These are phyloP conservation scores for Aureobasidium uvarum DNA, from an alignment of 2,329 filamentous ascomycete genomes.

Conservation along the genomic window DNA sequence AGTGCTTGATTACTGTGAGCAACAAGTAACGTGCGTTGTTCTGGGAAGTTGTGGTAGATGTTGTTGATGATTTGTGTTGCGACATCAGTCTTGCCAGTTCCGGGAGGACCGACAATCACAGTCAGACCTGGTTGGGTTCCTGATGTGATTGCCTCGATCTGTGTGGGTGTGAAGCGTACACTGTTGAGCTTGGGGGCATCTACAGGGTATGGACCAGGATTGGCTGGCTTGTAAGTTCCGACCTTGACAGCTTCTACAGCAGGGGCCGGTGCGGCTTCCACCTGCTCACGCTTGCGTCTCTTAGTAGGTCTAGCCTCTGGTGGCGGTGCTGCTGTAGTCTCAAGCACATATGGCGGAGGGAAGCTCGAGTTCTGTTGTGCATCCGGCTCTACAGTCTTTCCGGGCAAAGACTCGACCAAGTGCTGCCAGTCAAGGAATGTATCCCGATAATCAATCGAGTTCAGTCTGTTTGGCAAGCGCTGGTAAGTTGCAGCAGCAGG, in stretches of 20 bases:
- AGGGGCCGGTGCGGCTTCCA: conserved; percentile 62
- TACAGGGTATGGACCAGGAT: conserved; percentile 83
- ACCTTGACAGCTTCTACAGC: conserved; percentile 68
- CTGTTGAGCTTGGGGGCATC: conserved; percentile 79
- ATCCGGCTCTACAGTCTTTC: conserved; percentile 77
- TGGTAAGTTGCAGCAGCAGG: conserved; percentile 84
- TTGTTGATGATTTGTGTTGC: conserved; percentile 98
- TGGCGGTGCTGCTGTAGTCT: conserved; percentile 52
- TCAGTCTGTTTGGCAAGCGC: conserved; percentile 72
- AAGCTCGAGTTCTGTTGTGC: conserved; percentile 71
- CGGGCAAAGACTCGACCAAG: conserved; percentile 83
- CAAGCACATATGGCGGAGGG: conserved; percentile 81
- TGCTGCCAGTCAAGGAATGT: conserved; percentile 97
- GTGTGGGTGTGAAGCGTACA: conserved; percentile 85
- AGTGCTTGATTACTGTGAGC: conserved; percentile 97
- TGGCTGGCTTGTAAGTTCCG: conserved; percentile 84
- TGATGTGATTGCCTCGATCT: conserved; percentile 89
- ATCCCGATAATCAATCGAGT: conserved; percentile 83
- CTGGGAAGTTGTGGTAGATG: conserved; percentile 96
- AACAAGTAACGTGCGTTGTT: conserved; percentile 85
- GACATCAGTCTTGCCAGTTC: conserved; percentile 98
- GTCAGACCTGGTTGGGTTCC: conserved; percentile 93
- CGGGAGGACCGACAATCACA: conserved; percentile 89
- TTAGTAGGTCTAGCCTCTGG: conserved; percentile 64
- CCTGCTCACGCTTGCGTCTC: conserved; percentile 78